phyloP scores from a whole-genome alignment of 2,329 filamentous ascomycete species.

The Rhinocladiella similis region DNA sequence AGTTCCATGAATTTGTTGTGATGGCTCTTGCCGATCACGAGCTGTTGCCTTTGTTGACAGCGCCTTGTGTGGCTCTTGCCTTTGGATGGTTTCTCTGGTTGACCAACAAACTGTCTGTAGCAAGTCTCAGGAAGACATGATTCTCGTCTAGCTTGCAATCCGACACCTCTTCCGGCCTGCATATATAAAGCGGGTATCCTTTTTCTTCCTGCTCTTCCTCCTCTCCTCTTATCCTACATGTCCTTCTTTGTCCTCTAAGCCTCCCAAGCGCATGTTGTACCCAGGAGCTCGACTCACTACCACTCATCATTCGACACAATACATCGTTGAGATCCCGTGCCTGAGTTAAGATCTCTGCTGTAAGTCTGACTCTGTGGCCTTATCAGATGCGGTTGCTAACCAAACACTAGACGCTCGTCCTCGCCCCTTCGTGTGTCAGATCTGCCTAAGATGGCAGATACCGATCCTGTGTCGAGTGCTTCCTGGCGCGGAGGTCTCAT shows the following conservation, averaged over 20 bases:
- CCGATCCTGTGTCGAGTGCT: constrained; percentile 4
- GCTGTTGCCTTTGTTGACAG: constrained; percentile 4
- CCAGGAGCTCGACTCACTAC: background rate
- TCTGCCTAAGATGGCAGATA: background rate
- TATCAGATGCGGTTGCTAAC: too few relatives aligned
- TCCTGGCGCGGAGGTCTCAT: constrained; percentile 12
- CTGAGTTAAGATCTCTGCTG: constrained; percentile 7
- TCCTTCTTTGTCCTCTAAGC: background rate
- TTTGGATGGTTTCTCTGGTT: background rate
- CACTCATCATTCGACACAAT: constrained; percentile 8
- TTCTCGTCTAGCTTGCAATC: constrained; percentile 1
- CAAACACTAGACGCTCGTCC: background rate
- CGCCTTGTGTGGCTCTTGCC: constrained; percentile 11
- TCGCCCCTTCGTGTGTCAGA: background rate
- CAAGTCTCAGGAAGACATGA: background rate
- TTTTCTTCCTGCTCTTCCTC: constrained; percentile 1
- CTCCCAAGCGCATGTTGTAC: constrained; percentile 1
- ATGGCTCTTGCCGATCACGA: constrained; percentile 14
- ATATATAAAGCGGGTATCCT: constrained; percentile 12
- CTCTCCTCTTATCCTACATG: background rate
- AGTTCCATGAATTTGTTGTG: background rate
- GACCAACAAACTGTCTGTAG: constrained; percentile 4
- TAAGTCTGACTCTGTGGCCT: background rate
- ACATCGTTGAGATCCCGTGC: constrained; percentile 13
- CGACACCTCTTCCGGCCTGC: background rate